phyloP scores from a whole-genome alignment of 2,329 filamentous ascomycete species.

The Coniochaeta hoffmannii region DNA sequence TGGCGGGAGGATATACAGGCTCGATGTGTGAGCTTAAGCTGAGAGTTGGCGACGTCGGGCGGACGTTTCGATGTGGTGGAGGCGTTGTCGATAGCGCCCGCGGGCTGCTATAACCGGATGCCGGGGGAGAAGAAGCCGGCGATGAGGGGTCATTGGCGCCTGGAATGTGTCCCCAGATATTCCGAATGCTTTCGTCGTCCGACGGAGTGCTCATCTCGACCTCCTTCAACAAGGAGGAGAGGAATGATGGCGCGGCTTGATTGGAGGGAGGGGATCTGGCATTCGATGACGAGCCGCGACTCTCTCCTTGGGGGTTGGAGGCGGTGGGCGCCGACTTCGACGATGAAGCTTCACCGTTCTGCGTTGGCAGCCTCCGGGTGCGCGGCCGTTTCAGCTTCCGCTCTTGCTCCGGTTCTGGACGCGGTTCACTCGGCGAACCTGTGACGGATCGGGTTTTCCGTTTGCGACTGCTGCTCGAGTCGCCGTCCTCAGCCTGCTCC shows the following conservation, averaged over 20 bases:
- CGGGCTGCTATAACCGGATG: slow-evolving; percentile 59
- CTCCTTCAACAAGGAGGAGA: slow-evolving; percentile 81
- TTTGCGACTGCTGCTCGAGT: slow-evolving; percentile 50
- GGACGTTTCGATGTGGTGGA: slow-evolving; percentile 52
- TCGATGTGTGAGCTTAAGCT: slow-evolving; percentile 65
- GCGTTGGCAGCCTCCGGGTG: slow-evolving; percentile 56
- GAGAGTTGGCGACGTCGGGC: slow-evolving; percentile 58
- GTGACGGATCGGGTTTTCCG: slow-evolving; percentile 66
- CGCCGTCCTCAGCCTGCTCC: slow-evolving; percentile 49
- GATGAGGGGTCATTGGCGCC: slow-evolving; percentile 39
- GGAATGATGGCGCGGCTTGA: slow-evolving; percentile 63
- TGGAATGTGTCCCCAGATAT: slow-evolving; percentile 29
- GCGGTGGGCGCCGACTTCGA: slow-evolving; percentile 14
- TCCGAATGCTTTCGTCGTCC: slow-evolving; percentile 46
- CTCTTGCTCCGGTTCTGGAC: slow-evolving; percentile 68
- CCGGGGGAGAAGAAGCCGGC: slow-evolving; percentile 57
- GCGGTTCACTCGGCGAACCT: slow-evolving; percentile 60
- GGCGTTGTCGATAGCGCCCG: slow-evolving; percentile 62
- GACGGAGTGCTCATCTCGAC: slow-evolving; percentile 61
- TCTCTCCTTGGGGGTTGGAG: slow-evolving; percentile 9
- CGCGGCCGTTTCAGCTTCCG: slow-evolving; percentile 83
- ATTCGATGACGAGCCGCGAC: slow-evolving; percentile 10
- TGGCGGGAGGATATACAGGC: slow-evolving; percentile 66
- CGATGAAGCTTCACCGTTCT: slow-evolving; percentile 36
- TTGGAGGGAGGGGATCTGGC: slow-evolving; percentile 21